These are phyloP conservation scores for Kalanchoe fedtschenkoi DNA, from an alignment of 164 flowering plant species.

Conservation along the genomic window DNA sequence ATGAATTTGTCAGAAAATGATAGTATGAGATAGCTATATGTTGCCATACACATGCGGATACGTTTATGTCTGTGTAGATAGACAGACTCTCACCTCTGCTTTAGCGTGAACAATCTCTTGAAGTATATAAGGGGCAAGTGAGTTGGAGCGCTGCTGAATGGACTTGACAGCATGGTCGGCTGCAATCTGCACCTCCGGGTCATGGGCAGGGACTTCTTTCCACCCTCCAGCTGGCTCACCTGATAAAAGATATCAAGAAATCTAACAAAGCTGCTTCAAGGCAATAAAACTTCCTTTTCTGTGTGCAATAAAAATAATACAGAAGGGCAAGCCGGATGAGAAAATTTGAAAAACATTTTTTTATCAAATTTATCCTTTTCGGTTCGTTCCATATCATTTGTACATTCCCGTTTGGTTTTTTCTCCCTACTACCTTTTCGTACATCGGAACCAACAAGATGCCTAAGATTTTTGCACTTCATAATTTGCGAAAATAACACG, in stretches of 20 bases:
- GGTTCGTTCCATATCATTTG: no score
- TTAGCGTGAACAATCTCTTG: conserved; percentile 54
- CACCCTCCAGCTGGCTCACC: conserved; percentile 42
- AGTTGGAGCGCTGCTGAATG: conserved; percentile 72
- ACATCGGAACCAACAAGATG: no score
- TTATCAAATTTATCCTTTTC: no score
- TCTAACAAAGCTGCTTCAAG: not conserved
- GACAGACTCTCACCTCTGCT: conserved; percentile 43
- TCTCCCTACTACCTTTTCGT: no score
- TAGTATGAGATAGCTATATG: not conserved
- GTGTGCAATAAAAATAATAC: not conserved
- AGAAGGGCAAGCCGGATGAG: no score
- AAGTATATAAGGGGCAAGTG: conserved; percentile 56
- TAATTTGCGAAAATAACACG: no score
- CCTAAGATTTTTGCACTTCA: no score
- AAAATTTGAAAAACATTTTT: no score
- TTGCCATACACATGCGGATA: not conserved
- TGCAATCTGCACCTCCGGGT: conserved; percentile 60
- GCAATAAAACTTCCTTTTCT: not conserved
- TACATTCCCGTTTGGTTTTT: no score
- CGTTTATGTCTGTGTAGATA: not conserved
- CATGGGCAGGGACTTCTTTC: conserved; percentile 47
- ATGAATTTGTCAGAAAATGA: no score
- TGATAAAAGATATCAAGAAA: conserved; percentile 15
- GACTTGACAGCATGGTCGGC: conserved; percentile 62